Evolutionary conservation across 371 early-diverging fungal genomes (phyloP).

Genomic region (Haplosporangium sp.): DNA sequence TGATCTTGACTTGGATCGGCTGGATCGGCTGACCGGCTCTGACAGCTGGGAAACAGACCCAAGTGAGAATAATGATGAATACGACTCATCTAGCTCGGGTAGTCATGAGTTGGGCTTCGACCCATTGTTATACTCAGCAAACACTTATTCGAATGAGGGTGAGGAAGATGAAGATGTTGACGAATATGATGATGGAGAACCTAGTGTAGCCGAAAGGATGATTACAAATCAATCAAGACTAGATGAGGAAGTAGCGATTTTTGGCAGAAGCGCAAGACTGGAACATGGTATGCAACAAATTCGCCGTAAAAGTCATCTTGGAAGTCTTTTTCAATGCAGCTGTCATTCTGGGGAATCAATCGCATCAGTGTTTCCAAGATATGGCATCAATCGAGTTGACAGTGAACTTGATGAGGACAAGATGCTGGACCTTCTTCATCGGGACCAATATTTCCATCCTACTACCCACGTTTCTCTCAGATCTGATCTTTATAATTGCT

Average conservation of each 20-base stretch:
- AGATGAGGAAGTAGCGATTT: not conserved
- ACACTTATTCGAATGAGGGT: not conserved
- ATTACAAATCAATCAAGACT: not conserved
- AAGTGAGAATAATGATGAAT: not conserved
- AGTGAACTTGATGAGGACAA: slow-evolving; percentile 18
- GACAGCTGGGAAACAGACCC: slow-evolving; percentile 1
- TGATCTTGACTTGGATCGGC: not conserved
- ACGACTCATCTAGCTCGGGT: slow-evolving; percentile 7
- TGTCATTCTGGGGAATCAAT: not conserved
- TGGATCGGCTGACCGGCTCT: not conserved
- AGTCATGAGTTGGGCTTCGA: slow-evolving; percentile 15
- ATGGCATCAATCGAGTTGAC: slow-evolving; percentile 34
- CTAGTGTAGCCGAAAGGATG: not conserved
- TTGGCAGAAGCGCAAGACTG: not conserved
- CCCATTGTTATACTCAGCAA: not conserved
- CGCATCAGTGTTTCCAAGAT: slow-evolving; percentile 3
- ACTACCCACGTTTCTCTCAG: slow-evolving; percentile 32
- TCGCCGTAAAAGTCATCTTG: not conserved
- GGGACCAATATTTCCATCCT: slow-evolving; percentile 43
- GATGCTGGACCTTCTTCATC: slow-evolving; percentile 28
- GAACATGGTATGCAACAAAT: not conserved
- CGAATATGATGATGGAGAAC: not conserved
- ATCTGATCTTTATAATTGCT: slow-evolving; percentile 45
- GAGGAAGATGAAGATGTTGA: slow-evolving; percentile 3
- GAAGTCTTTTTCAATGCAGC: not conserved